Conservation (phyloP, 306 rosid genomes). For the Corylus americana region DNA sequence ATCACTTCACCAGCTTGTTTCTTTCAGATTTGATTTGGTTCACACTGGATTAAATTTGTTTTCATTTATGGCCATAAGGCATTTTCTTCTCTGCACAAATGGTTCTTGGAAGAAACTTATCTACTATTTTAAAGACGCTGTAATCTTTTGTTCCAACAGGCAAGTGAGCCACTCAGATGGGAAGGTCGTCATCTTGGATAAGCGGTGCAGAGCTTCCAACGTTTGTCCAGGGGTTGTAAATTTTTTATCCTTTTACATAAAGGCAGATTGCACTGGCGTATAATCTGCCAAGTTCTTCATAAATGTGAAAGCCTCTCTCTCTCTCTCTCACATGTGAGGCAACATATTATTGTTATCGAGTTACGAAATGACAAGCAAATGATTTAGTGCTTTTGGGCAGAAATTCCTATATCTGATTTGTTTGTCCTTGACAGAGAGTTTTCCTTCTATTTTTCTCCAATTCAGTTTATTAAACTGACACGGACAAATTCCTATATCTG, state of each 20-base stretch:
- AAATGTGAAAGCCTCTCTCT: background rate
- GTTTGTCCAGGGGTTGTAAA: background rate
- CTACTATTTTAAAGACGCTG: background rate
- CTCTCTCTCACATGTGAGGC: background rate
- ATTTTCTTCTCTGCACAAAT: background rate
- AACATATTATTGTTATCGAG: background rate
- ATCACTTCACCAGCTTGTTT: background rate
- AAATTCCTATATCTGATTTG: background rate
- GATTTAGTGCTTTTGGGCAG: background rate
- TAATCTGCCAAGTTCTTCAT: background rate
- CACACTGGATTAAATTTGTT: background rate
- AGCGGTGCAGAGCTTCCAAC: background rate
- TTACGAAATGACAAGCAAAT: background rate
- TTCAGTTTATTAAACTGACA: too few relatives aligned
- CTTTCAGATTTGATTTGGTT: background rate
- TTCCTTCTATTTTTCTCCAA: too few relatives aligned
- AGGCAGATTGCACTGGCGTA: background rate
- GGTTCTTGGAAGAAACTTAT: background rate
- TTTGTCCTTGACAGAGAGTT: background rate
- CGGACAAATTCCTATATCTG: too few relatives aligned
- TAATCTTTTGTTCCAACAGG: slow-evolving; percentile 17
- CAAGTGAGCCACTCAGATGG: background rate
- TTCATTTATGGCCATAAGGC: background rate
- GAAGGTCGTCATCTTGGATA: background rate
- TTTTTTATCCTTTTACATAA: background rate